A percentile compares a stretch with the other conserved stretches of the same genome.
Evolutionary conservation across 352 stramenopile species (phyloP).

Genomic region (Globisporangium takayamanum): DNA sequence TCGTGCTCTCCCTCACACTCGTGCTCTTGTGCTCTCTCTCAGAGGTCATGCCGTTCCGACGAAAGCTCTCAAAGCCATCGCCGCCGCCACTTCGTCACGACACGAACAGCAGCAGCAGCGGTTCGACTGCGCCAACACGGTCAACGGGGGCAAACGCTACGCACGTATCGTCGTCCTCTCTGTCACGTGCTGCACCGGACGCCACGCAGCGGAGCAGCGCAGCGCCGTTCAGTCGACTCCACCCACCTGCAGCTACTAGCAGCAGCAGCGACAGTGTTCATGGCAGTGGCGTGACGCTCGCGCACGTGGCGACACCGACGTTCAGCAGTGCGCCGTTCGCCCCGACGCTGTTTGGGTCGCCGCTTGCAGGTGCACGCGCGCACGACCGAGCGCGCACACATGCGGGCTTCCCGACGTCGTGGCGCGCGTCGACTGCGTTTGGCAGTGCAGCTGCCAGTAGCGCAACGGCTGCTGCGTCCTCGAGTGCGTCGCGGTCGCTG

Average conservation of each 20-base stretch:
- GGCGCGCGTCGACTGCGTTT: constrained; percentile 8
- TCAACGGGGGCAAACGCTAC: background rate
- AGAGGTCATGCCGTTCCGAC: constrained; percentile 8
- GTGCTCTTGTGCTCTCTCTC: background rate
- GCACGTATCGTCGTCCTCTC: no score
- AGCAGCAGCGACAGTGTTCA: background rate
- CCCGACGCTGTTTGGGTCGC: constrained; percentile 3
- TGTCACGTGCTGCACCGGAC: no score
- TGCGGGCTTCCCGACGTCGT: constrained; percentile 10
- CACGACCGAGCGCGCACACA: constrained; percentile 10
- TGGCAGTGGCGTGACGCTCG: background rate
- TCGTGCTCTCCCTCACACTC: no score
- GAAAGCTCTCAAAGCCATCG: constrained; percentile 4
- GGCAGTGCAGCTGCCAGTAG: background rate
- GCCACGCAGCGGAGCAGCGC: no score
- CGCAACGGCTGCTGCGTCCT: background rate
- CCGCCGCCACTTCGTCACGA: background rate
- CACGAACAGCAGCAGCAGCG: background rate
- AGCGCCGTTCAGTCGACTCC: no score
- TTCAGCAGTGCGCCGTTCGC: background rate
- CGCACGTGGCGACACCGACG: background rate
- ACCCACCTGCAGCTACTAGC: background rate
- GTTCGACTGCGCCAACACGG: background rate
- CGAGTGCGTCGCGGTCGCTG: constrained; percentile 10
- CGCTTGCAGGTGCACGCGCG: background rate